Base-by-base conservation (phyloP, 1,139 yeast genomes). In the Yamadazyma trypodendri region DNA sequence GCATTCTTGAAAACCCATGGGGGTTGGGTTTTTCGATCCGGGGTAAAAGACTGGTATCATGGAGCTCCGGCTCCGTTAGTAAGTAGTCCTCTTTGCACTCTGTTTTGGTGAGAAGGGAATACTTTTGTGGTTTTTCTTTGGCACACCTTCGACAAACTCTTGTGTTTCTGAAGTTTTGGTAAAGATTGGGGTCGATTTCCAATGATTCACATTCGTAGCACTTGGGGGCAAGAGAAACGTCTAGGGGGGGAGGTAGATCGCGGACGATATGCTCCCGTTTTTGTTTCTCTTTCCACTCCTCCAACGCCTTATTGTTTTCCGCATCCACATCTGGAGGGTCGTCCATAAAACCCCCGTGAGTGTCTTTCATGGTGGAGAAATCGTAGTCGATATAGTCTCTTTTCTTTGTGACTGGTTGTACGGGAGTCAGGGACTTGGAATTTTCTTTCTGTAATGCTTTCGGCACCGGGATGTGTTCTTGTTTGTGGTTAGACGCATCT, bases 21-120 rank as follows among this genome's bases (percentile, higher is more conserved):
- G 99, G 99, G 54, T 94, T 94, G 6, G 96, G 90, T 51, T 90
- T 86, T 48, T 89, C 96, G 43, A 90, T 67, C 46, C 94, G 77
- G 6, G 85, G 84, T 44, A 94, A 68, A 21, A 89, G 61, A 2
- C 63, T 68, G 3, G 61, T 62, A 57, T 94, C 98, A 37, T 79
- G 74, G 28, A 94, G 68, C 58, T 94, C 98, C 0, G 97, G 94
- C 41, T 92, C 97, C 0, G 98, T 92, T 27, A 92, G 60, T 32
- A 92, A 73, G 55, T 94, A 94, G 61, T 94, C 99, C 49, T 86
- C 94, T 36, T 81, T 78, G 58, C 97, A 88, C 61, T 94, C 99
- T 0, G 99, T 94, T 61, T 94, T 94, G 9, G 98, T 94, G 36
- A 94, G 64, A 23, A 94, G 61, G 0, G 97, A 79, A 55, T 90